Evolutionary conservation across 352 stramenopile genomes (phyloP).

Genomic region (Phytophthora pisi): DNA sequence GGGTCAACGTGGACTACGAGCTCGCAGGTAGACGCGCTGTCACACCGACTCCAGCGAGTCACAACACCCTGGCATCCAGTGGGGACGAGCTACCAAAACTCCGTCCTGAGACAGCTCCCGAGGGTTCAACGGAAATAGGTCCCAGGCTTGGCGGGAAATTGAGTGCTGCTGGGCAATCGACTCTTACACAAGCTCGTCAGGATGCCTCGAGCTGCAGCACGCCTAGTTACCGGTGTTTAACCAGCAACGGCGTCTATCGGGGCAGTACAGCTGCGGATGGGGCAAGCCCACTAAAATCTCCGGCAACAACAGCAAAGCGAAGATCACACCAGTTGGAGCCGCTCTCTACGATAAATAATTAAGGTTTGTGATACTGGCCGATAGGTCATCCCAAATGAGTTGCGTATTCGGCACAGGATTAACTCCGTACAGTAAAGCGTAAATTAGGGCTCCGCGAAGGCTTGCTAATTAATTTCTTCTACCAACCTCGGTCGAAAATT

Average conservation of each 20-base stretch:
- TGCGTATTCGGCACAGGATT: too few species aligned
- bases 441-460: too few species aligned
- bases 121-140: constrained; percentile 27
- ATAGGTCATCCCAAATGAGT: too few species aligned
- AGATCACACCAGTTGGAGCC: constrained; percentile 63
- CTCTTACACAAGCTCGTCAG: constrained; percentile 47
- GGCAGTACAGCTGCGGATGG: constrained; percentile 22
- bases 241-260: constrained; percentile 30
- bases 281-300: constrained; percentile 46
- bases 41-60: constrained; percentile 26
- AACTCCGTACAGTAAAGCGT: too few species aligned
- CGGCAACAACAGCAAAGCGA: constrained; percentile 48
- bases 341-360: constrained; percentile 20
- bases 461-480: too few species aligned
- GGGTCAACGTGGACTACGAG: constrained; percentile 64
- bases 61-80: constrained; percentile 10
- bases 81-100: constrained; percentile 54
- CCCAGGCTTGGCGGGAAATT: constrained; percentile 8
- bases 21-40: constrained; percentile 40
- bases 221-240: constrained; percentile 17
- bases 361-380: too few species aligned
- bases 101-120: constrained; percentile 45
- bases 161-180: constrained; percentile 29
- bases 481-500: too few species aligned
- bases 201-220: constrained; percentile 16